Evolutionary conservation across 1,284 basidiomycete species (phyloP).

Genomic region (Pyrrhoderma lamaoense): DNA sequence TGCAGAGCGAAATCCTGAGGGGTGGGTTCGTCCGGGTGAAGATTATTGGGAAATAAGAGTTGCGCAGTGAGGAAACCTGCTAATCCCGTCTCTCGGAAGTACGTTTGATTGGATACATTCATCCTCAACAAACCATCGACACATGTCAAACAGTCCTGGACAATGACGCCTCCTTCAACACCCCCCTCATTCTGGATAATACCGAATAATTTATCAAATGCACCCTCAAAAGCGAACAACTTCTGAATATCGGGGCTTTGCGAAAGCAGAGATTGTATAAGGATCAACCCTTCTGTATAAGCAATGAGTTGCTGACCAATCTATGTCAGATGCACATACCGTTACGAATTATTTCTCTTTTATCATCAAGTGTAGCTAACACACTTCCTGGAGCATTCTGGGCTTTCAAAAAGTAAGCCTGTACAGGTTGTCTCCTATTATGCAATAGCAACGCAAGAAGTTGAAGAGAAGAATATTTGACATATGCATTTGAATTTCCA

Average conservation of each 20-base stretch:
- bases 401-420: constrained; percentile 84
- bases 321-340: constrained; percentile 43
- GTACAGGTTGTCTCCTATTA: constrained; percentile 74
- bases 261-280: constrained; percentile 76
- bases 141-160: constrained; percentile 81
- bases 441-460: constrained; percentile 74
- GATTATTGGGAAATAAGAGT: constrained; percentile 76
- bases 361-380: constrained; percentile 71
- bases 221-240: constrained; percentile 93
- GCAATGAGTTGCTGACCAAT: constrained; percentile 13
- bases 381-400: constrained; percentile 68
- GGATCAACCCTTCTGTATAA: constrained; percentile 66
- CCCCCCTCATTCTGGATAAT: constrained; percentile 87
- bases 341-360: constrained; percentile 77
- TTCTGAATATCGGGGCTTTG: constrained; percentile 96
- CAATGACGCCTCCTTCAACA: constrained; percentile 84
- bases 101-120: constrained; percentile 97
- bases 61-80: constrained; percentile 72
- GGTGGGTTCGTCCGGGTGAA: constrained; percentile 52
- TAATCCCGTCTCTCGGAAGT: constrained; percentile 89
- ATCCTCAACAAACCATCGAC: constrained; percentile 83
- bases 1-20: constrained; percentile 94
- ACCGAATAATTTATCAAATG: constrained; percentile 92
- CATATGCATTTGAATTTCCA: constrained; percentile 75
- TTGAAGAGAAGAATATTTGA: constrained; percentile 82